Evolutionary conservation across 306 rosid genomes (phyloP).

Genomic region (Dalbergia cochinchinensis): DNA sequence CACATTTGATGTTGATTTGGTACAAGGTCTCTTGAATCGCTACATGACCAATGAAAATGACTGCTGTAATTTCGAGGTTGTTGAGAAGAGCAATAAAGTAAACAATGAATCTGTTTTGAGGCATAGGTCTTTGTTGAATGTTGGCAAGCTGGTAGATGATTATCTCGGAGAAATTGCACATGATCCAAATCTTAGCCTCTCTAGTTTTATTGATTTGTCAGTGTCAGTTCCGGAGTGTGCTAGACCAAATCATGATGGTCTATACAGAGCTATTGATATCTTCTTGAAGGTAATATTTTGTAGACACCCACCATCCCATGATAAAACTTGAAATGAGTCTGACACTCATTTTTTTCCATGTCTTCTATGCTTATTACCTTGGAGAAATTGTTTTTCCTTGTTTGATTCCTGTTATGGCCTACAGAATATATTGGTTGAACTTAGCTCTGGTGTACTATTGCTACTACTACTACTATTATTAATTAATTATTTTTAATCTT

Average conservation of each 20-base stretch:
- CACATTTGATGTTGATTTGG: conserved; percentile 72
- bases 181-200: conserved; percentile 70
- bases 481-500: not conserved
- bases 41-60: conserved; percentile 60
- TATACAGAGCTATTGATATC: conserved; percentile 79
- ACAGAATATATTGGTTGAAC: not conserved
- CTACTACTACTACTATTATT: not conserved
- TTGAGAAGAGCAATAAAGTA: conserved; percentile 67
- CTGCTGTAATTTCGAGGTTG: conserved; percentile 40
- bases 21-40: conserved; percentile 65
- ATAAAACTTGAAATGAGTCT: not conserved
- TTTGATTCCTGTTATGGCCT: not conserved
- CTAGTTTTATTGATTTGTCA: conserved; percentile 69
- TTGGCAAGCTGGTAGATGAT: conserved; percentile 77
- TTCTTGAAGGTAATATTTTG: conserved; percentile 77
- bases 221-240: conserved; percentile 74
- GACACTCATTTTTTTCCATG: not conserved
- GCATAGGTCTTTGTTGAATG: conserved; percentile 65
- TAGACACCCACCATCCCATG: conserved; percentile 3
- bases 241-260: conserved; percentile 85
- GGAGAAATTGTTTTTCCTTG: not conserved
- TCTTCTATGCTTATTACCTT: not conserved
- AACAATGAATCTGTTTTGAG: conserved; percentile 57
- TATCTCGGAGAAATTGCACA: conserved; percentile 79
- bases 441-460: not conserved